These are phyloP conservation scores for Colletotrichum sp. DNA, from an alignment of 2,329 filamentous ascomycete species.

Conservation along the genomic window DNA sequence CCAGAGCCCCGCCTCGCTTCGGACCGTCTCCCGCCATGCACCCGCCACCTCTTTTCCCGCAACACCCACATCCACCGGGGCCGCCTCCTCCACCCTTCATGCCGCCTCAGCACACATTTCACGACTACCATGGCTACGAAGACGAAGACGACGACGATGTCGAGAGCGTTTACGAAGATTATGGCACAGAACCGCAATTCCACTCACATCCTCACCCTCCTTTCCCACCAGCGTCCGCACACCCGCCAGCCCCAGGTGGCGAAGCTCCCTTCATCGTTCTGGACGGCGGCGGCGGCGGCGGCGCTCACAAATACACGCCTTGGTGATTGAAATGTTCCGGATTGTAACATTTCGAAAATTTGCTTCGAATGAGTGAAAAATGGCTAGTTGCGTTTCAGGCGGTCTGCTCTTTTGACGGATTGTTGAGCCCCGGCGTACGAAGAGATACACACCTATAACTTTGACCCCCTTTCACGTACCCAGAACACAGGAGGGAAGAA, in stretches of 20 bases:
- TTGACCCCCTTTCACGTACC: not conserved
- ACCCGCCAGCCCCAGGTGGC: not conserved
- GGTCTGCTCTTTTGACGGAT: not conserved
- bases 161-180: not conserved
- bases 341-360: not conserved
- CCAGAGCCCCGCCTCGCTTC: not conserved
- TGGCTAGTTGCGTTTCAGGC: not conserved
- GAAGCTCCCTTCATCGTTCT: slow-evolving; percentile 18
- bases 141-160: not conserved
- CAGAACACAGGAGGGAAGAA: slow-evolving; percentile 16
- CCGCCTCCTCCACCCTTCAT: not conserved
- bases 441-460: not conserved
- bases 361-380: not conserved
- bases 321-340: not conserved
- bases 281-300: slow-evolving; percentile 9
- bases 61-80: slow-evolving; percentile 1
- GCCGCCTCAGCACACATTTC: not conserved
- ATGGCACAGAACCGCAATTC: not conserved
- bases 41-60: not conserved
- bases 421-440: not conserved
- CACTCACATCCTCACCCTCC: not conserved
- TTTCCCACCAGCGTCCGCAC: not conserved
- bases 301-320: slow-evolving; percentile 7
- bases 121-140: not conserved
- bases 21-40: not conserved